These are phyloP conservation scores for Pisolithus thermaeus DNA, from an alignment of 1,284 basidiomycete species.

Conservation along the genomic window DNA sequence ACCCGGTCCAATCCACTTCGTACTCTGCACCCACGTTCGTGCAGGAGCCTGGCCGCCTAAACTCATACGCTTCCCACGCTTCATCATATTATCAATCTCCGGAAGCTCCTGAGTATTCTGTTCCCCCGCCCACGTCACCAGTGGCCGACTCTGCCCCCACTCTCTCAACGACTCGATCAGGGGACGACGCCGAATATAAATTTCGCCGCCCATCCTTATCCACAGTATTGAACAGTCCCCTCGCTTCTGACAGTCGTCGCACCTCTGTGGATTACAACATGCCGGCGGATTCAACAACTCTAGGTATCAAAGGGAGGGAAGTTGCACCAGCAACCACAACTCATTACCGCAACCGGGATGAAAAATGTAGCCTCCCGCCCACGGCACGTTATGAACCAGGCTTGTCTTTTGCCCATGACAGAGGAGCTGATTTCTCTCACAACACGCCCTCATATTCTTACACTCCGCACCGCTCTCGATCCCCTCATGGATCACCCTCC, in stretches of 20 bases:
- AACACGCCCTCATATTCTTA: conserved; percentile 14
- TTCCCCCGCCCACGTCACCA: conserved; percentile 21
- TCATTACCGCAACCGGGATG: conserved; percentile 13
- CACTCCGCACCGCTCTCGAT: conserved; percentile 13
- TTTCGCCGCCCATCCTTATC: conserved; percentile 28
- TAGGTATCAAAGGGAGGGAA: conserved; percentile 9
- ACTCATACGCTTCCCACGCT: conserved; percentile 19
- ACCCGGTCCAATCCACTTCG: conserved; percentile 22
- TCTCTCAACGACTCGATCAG: conserved; percentile 24
- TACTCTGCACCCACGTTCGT: conserved; percentile 24
- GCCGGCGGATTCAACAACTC: background rate
- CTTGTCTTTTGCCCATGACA: conserved; percentile 9
- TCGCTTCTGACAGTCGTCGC: conserved; percentile 2
- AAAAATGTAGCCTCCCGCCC: conserved; percentile 9
- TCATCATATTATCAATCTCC: conserved; percentile 15
- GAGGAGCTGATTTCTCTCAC: conserved; percentile 13
- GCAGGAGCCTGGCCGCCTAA: conserved; percentile 21
- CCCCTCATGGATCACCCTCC: conserved; percentile 7
- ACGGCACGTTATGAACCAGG: background rate
- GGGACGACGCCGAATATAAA: conserved; percentile 24
- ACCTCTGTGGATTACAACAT: conserved; percentile 7
- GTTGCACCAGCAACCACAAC: conserved; percentile 6
- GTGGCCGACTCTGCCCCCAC: conserved; percentile 16
- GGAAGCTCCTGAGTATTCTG: conserved; percentile 25
- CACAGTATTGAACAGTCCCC: conserved; percentile 8